A percentile compares a stretch with the other conserved stretches of the same genome.
These are phyloP conservation scores for Neurospora terricola DNA, from an alignment of 495 filamentous ascomycete species.

Conservation along the genomic window DNA sequence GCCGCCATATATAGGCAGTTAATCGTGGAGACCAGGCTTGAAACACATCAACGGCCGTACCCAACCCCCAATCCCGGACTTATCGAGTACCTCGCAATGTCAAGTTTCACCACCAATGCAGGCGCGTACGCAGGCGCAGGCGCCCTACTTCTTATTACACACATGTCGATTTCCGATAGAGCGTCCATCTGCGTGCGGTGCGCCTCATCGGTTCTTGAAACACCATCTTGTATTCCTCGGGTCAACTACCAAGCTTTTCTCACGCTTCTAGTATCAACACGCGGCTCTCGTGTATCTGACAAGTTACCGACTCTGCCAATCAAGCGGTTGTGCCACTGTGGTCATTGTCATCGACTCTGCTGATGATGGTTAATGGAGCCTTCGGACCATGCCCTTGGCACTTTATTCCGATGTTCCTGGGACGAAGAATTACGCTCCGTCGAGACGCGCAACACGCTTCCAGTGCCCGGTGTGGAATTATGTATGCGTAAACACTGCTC, in stretches of 20 bases:
- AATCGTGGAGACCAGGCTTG: not conserved
- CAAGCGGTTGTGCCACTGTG: not conserved
- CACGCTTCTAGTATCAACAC: not conserved
- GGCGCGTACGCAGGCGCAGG: not conserved
- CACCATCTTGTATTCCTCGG: not conserved
- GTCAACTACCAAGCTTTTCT: not conserved
- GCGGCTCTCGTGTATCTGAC: not conserved
- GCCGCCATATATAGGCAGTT: not conserved
- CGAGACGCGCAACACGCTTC: not conserved
- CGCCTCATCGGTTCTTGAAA: slow-evolving; percentile 10
- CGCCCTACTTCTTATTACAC: not conserved
- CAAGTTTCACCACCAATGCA: slow-evolving; percentile 4
- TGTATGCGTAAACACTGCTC: not conserved
- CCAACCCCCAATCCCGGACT: not conserved
- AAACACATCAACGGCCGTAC: slow-evolving; percentile 6
- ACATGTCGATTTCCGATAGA: not conserved
- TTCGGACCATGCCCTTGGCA: not conserved
- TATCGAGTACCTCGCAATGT: not conserved
- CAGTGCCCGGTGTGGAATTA: not conserved
- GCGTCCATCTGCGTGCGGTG: not conserved
- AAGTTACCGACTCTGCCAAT: not conserved
- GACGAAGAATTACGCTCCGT: not conserved
- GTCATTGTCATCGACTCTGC: not conserved
- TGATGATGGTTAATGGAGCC: not conserved
- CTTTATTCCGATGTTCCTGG: not conserved